Base-by-base conservation (phyloP, 23 red algal genomes). In the Gracilaria domingensis region DNA sequence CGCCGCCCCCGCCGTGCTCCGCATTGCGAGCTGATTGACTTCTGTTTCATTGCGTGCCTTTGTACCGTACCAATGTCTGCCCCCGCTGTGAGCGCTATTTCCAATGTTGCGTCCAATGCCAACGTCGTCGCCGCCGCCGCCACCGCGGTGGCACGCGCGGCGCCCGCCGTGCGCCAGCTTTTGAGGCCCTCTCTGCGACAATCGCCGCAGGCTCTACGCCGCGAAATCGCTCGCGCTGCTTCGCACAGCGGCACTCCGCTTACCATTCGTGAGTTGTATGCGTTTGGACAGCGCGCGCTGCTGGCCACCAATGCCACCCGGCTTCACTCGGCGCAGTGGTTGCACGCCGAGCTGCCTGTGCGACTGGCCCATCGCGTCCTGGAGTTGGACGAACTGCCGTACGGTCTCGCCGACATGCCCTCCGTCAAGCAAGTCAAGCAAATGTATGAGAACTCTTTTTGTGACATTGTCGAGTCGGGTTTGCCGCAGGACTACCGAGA, bases 401-500 rank as follows among this genome's bases (percentile, higher is more conserved):
- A 99, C 80, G 94, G 94, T 0, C 91, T 99, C 12, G 90, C 87
- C 20, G 57, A 71, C 12, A 99, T 99, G 97, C 97, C 88, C 21
- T 88, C 79, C 29, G 93, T 99, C 36, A 72, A 50, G 21, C 65
- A 86, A 47, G 97, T 99, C 60, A 66, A 88, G 34, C 87, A 96
- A 6, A 93, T 99, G 85, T 99, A 99, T 60, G 69, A 94, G 65
- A 84, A 92, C 25, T 95, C 91, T 12, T 99, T 95, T 73, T 80
- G 83, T 69, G 97, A 99, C 42, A 66, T 99, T 50, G 55, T 93
- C 55, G 75, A 80, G 47, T 66, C 77, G 32, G 73, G 86, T 14
- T 64, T 74, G 23, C 93, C 93, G 64, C 9, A 37, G 16, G 75
- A 89, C 40, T 79, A 82, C 65, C 66, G 48, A 26, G 90, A 99